Evolutionary conservation across 2,329 filamentous ascomycete species (phyloP).

Genomic region (Sporothrix pallida): DNA sequence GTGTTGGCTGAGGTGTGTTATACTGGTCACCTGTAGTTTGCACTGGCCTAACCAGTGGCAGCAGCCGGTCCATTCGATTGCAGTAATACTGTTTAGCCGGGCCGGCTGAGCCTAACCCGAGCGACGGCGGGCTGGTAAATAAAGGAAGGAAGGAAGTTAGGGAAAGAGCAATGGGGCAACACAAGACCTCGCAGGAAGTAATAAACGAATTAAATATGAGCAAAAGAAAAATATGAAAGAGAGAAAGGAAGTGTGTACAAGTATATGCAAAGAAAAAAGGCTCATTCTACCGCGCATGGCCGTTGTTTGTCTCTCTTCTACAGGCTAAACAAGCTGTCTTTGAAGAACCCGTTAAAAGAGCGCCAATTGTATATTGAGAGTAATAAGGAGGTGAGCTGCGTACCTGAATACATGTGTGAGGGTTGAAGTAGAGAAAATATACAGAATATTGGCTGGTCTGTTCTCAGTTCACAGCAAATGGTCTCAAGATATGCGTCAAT

Average conservation of each 20-base stretch:
- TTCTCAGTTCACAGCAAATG: no score
- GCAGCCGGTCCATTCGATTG: background rate
- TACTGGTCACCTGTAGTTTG: background rate
- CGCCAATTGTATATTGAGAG: background rate
- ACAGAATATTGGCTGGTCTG: background rate
- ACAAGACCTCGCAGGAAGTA: background rate
- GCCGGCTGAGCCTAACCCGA: conserved; percentile 23
- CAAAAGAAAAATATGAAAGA: background rate
- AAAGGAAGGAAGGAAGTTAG: background rate
- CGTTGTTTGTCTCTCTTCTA: background rate
- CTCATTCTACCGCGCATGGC: conserved; percentile 10
- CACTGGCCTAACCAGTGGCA: background rate
- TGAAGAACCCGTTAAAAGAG: conserved; percentile 1
- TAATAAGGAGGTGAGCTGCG: background rate
- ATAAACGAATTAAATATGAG: conserved; percentile 8
- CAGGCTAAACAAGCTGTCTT: conserved; percentile 15
- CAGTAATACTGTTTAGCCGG: conserved; percentile 14
- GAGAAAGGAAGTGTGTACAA: background rate
- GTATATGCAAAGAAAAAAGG: background rate
- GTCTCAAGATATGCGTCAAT: no score
- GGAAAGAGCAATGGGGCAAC: background rate
- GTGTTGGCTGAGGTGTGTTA: conserved; percentile 1
- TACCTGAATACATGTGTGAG: background rate
- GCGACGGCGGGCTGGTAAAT: conserved; percentile 13
- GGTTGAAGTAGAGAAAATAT: background rate